A percentile compares a stretch with the other conserved stretches of the same genome.
Evolutionary conservation across 2,329 filamentous ascomycete genomes (phyloP).

Genomic region (Westerdykella ornata): DNA sequence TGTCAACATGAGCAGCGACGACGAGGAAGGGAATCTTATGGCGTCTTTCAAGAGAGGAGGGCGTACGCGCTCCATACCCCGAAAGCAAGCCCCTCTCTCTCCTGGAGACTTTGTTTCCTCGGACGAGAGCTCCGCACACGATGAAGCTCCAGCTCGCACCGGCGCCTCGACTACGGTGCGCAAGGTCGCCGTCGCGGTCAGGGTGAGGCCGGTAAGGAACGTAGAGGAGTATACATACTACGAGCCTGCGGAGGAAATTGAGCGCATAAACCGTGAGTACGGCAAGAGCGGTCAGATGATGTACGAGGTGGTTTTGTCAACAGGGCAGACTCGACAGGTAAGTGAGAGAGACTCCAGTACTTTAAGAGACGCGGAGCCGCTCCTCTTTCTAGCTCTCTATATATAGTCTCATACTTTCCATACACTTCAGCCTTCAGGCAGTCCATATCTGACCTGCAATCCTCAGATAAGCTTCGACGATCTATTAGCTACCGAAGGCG

Average conservation of each 20-base stretch:
- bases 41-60: slow-evolving; percentile 20
- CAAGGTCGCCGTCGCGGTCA: slow-evolving; percentile 17
- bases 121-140: slow-evolving; percentile 11
- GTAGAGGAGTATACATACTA: slow-evolving; percentile 31
- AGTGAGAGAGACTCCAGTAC: slow-evolving; percentile 17
- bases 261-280: slow-evolving; percentile 37
- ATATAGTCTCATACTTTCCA: neutral
- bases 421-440: neutral
- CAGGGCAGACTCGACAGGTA: slow-evolving; percentile 38
- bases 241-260: slow-evolving; percentile 30
- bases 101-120: slow-evolving; percentile 10
- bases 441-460: neutral
- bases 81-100: slow-evolving; percentile 10
- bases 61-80: neutral
- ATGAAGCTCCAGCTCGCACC: neutral
- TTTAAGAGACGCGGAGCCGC: too few relatives aligned
- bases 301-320: slow-evolving; percentile 41
- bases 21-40: slow-evolving; percentile 21
- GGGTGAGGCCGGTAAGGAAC: slow-evolving; percentile 19
- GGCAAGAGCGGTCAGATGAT: slow-evolving; percentile 25
- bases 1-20: slow-evolving; percentile 23
- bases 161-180: slow-evolving; percentile 5
- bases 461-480: slow-evolving; percentile 43
- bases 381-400: neutral
- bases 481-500: slow-evolving; percentile 43